Evolutionary conservation across 768 basidiomycete genomes (phyloP), one percentile per base, ranked within the genome.

Genomic region (Pulveroboletus ravenelii): DNA sequence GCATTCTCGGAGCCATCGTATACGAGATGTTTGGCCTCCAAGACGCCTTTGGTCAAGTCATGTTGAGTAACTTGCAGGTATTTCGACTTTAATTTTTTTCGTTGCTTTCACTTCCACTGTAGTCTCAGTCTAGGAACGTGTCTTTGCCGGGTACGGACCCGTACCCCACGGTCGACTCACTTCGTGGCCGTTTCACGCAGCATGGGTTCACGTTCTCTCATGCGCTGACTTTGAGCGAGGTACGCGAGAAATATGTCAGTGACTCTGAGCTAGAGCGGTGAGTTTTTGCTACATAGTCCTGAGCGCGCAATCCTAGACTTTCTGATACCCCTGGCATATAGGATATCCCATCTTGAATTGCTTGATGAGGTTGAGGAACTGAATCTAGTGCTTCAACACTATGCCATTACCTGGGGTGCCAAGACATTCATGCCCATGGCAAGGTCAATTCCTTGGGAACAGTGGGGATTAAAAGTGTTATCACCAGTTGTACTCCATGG

Each of bases 351-450:
- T 46, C 74, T 95, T 9, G 95, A 98, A 65, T 77, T 89, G 68
- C 76, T 98, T 6, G 95, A 98, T 7, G 95, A 98, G 67, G 75
- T 93, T 6, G 95, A 98, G 66, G 95, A 97, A 68, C 77, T 98
- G n/a, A 87, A 93, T 50, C 77, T 98, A 8, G 87, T 46, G n/a
- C 45, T 46, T 7, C 35, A 18, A 18, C 45, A 46, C 35, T 36
- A 46, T 36, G 89, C 85, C 13, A 79, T 97, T 47, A 83, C 86
- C 0, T 97, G 93, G 93, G 52, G 52, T 37, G 36, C 47, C 10
- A 66, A 52, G 43, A 38, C 20, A 17, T 39, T 47, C 15, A 41
- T 31, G 29, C 23, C 56, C 3, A 14, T 10, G 3, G 39, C 32
- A 1, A 41, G 48, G 30, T 45, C 35, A 1, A 38, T 23, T 15